phyloP scores from a whole-genome alignment of 1,284 basidiomycete genomes.

The Volvariella volvacea region DNA sequence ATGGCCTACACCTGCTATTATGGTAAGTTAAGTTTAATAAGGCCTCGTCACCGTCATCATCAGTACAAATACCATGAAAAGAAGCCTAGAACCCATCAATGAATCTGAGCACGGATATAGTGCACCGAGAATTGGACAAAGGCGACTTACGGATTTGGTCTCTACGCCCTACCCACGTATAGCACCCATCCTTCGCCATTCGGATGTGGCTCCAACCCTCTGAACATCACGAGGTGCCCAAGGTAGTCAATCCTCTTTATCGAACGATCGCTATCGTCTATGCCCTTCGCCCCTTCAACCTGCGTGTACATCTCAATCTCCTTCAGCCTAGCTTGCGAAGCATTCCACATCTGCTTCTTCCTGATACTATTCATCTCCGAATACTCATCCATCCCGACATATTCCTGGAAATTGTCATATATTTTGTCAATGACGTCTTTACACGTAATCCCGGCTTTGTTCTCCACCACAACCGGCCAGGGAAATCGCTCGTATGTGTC shows the following conservation, averaged over 20 bases:
- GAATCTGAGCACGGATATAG: background rate
- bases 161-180: constrained; percentile 28
- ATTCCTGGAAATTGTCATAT: constrained; percentile 36
- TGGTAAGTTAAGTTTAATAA: no score
- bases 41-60: no score
- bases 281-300: constrained; percentile 17
- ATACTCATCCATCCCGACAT: constrained; percentile 34
- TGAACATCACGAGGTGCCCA: constrained; percentile 41
- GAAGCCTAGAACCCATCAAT: no score
- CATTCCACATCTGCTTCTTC: constrained; percentile 24
- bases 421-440: constrained; percentile 44
- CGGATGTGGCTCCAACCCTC: constrained; percentile 45
- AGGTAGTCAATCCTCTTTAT: constrained; percentile 46
- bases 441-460: constrained; percentile 40
- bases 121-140: background rate
- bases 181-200: constrained; percentile 47
- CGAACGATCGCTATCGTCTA: constrained; percentile 11
- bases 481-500: constrained; percentile 37
- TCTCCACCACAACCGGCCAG: constrained; percentile 47
- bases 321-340: constrained; percentile 25
- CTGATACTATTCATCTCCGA: constrained; percentile 27
- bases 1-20: no score
- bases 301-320: constrained; percentile 9
- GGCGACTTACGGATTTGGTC: background rate
- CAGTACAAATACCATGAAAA: no score